A percentile compares a stretch with the other conserved stretches of the same genome.
phyloP scores from a whole-genome alignment of 1,284 basidiomycete genomes.

The Leccinum subrobustum region DNA sequence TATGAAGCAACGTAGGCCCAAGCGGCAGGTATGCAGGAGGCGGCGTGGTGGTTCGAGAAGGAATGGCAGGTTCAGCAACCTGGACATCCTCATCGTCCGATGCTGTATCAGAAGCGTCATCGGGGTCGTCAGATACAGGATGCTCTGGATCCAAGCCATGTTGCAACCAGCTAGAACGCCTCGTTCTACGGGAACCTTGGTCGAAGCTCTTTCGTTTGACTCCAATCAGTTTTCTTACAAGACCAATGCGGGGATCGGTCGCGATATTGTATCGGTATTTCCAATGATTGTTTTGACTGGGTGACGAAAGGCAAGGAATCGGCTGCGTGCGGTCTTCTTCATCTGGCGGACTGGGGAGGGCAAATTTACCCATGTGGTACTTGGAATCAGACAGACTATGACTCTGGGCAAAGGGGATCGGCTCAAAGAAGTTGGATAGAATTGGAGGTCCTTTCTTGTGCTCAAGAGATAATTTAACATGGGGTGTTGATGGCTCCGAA shows the following conservation, averaged over 20 bases:
- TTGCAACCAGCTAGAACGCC: slow-evolving; percentile 38
- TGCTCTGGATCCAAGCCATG: slow-evolving; percentile 39
- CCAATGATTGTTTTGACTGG: slow-evolving; percentile 40
- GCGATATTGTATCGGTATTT: slow-evolving; percentile 48
- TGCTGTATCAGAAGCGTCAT: slow-evolving; percentile 36
- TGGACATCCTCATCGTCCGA: slow-evolving; percentile 40
- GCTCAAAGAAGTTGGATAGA: slow-evolving; percentile 49
- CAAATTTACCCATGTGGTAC: slow-evolving; percentile 73
- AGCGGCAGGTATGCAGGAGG: slow-evolving; percentile 65
- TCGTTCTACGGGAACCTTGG: slow-evolving; percentile 29
- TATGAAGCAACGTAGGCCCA: slow-evolving; percentile 62
- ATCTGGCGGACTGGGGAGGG: slow-evolving; percentile 59
- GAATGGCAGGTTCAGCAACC: slow-evolving; percentile 31
- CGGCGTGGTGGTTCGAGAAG: slow-evolving; percentile 63
- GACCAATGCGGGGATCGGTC: slow-evolving; percentile 67
- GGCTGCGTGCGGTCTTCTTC: slow-evolving; percentile 42
- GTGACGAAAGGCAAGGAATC: slow-evolving; percentile 17
- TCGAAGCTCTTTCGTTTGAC: slow-evolving; percentile 55
- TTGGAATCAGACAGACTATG: slow-evolving; percentile 66
- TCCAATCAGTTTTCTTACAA: slow-evolving; percentile 62
- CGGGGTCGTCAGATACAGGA: slow-evolving; percentile 19
- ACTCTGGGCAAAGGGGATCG: slow-evolving; percentile 64
- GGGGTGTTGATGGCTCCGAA: slow-evolving; percentile 53
- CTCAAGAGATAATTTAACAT: slow-evolving; percentile 40
- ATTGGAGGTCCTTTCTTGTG: slow-evolving; percentile 9